These are phyloP conservation scores for Diaporthe capsici DNA, from an alignment of 2,329 filamentous ascomycete genomes.

Conservation along the genomic window DNA sequence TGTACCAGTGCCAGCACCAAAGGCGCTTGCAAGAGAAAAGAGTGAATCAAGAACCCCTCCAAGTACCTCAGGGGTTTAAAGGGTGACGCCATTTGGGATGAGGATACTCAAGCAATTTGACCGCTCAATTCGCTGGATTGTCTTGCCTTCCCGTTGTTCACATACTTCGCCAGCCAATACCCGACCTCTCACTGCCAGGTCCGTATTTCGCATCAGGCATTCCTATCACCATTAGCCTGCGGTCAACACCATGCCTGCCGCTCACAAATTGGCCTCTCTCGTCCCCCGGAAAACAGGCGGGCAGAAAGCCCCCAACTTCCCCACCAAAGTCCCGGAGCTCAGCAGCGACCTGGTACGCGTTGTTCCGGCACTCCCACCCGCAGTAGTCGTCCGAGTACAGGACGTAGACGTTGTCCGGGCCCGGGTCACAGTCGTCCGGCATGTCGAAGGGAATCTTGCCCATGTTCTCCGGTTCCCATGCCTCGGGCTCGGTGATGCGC, in stretches of 20 bases:
- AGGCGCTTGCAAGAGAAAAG: neutral
- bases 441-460: slow-evolving; percentile 43
- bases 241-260: neutral
- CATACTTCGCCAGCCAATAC: slow-evolving; percentile 44
- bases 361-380: slow-evolving; percentile 50
- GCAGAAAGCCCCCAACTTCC: slow-evolving; percentile 1
- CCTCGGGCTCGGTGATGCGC: slow-evolving; percentile 43
- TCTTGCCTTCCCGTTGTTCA: neutral
- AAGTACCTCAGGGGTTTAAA: neutral
- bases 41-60: neutral
- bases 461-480: slow-evolving; percentile 43
- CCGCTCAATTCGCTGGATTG: neutral
- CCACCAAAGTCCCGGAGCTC: neutral
- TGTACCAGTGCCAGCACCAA: neutral
- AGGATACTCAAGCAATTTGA: neutral
- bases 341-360: slow-evolving; percentile 28
- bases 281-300: slow-evolving; percentile 30
- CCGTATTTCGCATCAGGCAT: slow-evolving; percentile 44
- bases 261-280: slow-evolving; percentile 14
- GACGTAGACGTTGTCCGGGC: slow-evolving; percentile 39
- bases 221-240: slow-evolving; percentile 39
- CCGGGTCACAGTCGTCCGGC: slow-evolving; percentile 44
- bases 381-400: slow-evolving; percentile 45
- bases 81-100: neutral
- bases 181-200: slow-evolving; percentile 41